Evolutionary conservation across 2,329 filamentous ascomycete species (phyloP).

Genomic region (Thelonectria olida): DNA sequence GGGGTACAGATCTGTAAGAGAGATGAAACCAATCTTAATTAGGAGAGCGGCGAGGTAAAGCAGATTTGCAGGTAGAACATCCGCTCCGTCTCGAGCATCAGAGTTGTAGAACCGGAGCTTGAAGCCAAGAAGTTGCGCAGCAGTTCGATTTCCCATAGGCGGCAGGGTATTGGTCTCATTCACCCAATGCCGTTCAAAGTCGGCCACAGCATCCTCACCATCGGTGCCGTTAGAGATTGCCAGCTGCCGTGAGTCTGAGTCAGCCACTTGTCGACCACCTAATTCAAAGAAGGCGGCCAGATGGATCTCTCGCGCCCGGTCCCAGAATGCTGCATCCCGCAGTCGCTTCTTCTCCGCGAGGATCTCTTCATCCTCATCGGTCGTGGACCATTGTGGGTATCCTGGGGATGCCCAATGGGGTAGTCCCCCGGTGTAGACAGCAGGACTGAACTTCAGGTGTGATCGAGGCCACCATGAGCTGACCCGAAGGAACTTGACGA

Average conservation of each 20-base stretch:
- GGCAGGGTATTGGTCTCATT: slow-evolving; percentile 82
- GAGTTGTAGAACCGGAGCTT: slow-evolving; percentile 96
- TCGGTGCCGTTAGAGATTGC: slow-evolving; percentile 49
- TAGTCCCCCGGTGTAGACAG: slow-evolving; percentile 69
- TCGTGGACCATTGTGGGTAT: slow-evolving; percentile 69
- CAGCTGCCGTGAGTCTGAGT: slow-evolving; percentile 61
- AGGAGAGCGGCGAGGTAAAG: slow-evolving; percentile 91
- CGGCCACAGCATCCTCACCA: slow-evolving; percentile 58
- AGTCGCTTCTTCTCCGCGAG: slow-evolving; percentile 65
- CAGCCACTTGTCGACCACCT: slow-evolving; percentile 74
- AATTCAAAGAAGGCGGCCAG: slow-evolving; percentile 91
- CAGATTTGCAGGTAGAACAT: slow-evolving; percentile 88
- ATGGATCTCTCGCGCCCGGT: slow-evolving; percentile 77
- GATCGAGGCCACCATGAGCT: slow-evolving; percentile 97
- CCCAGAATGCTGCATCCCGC: slow-evolving; percentile 84
- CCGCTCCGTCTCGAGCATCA: slow-evolving; percentile 75
- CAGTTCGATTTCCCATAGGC: slow-evolving; percentile 86
- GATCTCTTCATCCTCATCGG: slow-evolving; percentile 73
- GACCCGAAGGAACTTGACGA: slow-evolving; percentile 87
- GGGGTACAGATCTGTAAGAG: slow-evolving; percentile 87
- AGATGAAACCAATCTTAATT: slow-evolving; percentile 97
- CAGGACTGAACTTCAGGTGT: slow-evolving; percentile 51
- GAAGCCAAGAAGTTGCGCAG: slow-evolving; percentile 94
- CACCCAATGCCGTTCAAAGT: slow-evolving; percentile 78
- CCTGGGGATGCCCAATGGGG: slow-evolving; percentile 86